These are phyloP conservation scores for Eimeria acervulina DNA, from an alignment of 169 alveolate genomes.

Conservation along the genomic window DNA sequence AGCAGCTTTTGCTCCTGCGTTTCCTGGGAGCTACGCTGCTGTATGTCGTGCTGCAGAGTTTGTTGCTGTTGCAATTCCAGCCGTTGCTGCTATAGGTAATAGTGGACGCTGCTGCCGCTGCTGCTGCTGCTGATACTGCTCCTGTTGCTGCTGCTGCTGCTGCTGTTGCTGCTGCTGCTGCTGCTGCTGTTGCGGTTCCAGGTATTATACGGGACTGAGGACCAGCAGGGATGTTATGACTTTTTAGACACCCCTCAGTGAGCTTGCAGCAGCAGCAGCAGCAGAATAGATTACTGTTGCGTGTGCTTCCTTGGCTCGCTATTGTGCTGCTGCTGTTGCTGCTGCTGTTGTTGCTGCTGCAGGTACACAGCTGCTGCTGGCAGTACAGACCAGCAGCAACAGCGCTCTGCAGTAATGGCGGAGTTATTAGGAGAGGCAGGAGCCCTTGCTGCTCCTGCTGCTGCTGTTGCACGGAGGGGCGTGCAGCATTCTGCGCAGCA, in stretches of 20 bases:
- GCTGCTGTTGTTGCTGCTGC: constrained; percentile 44
- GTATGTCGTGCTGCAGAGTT: too few species aligned
- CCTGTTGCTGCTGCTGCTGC: not conserved
- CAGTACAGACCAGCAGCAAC: not conserved
- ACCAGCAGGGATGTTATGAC: not conserved
- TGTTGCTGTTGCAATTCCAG: not conserved
- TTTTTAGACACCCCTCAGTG: not conserved
- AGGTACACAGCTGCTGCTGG: not conserved
- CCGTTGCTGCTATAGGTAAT: not conserved
- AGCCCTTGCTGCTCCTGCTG: not conserved
- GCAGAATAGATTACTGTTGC: not conserved
- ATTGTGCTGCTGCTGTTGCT: constrained; percentile 18
- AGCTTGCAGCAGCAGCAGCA: not conserved
- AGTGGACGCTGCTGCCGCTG: not conserved
- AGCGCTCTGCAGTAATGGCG: not conserved
- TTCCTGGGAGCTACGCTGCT: too few species aligned
- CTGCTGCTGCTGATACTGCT: not conserved
- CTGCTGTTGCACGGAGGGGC: not conserved
- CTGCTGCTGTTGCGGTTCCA: not conserved
- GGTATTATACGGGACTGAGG: not conserved
- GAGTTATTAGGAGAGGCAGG: too few species aligned
- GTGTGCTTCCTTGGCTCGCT: not conserved
- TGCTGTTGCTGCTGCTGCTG: not conserved
- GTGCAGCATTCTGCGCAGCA: constrained; percentile 27
- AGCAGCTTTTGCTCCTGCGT: not conserved